Evolutionary conservation across 1,139 yeast genomes (phyloP).

Genomic region (Candida albicans): DNA sequence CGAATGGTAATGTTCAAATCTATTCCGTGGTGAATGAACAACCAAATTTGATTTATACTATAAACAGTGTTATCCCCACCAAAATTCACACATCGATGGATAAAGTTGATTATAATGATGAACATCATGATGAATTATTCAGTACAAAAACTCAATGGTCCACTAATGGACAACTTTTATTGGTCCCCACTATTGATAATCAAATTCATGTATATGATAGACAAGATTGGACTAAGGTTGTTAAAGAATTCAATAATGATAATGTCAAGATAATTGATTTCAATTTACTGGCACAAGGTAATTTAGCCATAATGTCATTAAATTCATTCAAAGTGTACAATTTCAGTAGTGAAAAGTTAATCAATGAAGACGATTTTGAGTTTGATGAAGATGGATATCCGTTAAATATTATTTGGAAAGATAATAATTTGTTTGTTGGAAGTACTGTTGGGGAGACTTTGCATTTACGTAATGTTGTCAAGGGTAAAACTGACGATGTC

Average conservation of each 20-base stretch:
- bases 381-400: slow-evolving; percentile 15
- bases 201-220: slow-evolving; percentile 39
- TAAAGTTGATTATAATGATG: slow-evolving; percentile 35
- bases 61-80: slow-evolving; percentile 39
- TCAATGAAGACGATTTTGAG: slow-evolving; percentile 13
- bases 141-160: slow-evolving; percentile 39
- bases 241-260: slow-evolving; percentile 12
- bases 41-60: slow-evolving; percentile 38
- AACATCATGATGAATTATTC: slow-evolving; percentile 41
- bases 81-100: slow-evolving; percentile 40
- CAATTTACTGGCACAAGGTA: slow-evolving; percentile 7
- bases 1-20: slow-evolving; percentile 67
- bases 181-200: slow-evolving; percentile 33
- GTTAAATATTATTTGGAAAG: slow-evolving; percentile 15
- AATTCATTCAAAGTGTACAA: slow-evolving; percentile 13
- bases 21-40: slow-evolving; percentile 55
- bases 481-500: slow-evolving; percentile 22
- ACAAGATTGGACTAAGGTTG: slow-evolving; percentile 26
- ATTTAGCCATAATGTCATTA: slow-evolving; percentile 16
- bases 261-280: slow-evolving; percentile 15
- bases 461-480: slow-evolving; percentile 32
- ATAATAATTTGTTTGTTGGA: slow-evolving; percentile 41
- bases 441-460: slow-evolving; percentile 55
- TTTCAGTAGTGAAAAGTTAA: slow-evolving; percentile 9
- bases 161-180: slow-evolving; percentile 56